Conservation (phyloP, 1,139 yeast genomes). For the Yamadazyma triangularis region DNA sequence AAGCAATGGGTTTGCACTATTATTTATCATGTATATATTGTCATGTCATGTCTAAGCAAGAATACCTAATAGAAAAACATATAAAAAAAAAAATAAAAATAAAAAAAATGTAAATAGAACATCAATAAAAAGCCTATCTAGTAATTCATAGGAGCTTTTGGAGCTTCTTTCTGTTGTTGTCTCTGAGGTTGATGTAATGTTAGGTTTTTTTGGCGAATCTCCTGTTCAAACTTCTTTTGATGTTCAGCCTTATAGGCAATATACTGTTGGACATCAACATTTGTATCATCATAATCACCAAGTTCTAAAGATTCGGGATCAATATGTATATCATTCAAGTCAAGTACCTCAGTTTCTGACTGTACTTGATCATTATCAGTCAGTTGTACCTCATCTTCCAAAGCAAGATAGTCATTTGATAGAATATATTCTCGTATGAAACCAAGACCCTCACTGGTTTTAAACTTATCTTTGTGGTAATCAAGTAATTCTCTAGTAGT, state of each 20-base stretch:
- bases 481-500: constrained; percentile 10
- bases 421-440: constrained; percentile 9
- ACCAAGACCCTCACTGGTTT: constrained; percentile 3
- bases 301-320: constrained; percentile 9
- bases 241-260: background rate
- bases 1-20: no score
- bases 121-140: no score
- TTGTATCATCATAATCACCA: constrained; percentile 4
- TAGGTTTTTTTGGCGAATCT: background rate
- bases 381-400: constrained; percentile 2
- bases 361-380: constrained; percentile 1
- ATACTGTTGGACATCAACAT: background rate
- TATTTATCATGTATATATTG: no score
- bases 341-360: background rate
- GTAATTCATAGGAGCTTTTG: no score
- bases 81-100: no score
- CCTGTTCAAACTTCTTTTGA: background rate
- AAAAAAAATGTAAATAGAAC: no score
- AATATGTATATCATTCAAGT: constrained; percentile 9
- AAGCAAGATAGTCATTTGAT: constrained; percentile 5
- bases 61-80: no score
- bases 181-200: no score
- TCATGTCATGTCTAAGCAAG: no score
- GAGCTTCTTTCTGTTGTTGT: no score
- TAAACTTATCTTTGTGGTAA: constrained; percentile 7